A percentile compares a stretch with the other conserved stretches of the same genome.
Conservation (phyloP, 1,284 basidiomycete genomes). For the Marasmius tenuissimus region DNA sequence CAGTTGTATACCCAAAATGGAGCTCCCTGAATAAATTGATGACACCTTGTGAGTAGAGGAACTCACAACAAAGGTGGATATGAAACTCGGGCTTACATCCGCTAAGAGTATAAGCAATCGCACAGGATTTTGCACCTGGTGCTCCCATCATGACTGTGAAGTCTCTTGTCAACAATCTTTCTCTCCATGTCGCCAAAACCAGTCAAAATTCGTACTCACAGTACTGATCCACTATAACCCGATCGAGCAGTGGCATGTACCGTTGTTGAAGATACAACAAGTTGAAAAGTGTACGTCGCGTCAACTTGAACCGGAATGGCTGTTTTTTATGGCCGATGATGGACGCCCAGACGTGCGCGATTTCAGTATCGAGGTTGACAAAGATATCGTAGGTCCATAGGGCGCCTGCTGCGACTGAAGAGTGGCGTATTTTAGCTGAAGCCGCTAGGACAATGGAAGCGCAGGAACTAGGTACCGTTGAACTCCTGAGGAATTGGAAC, state of each 20-base stretch:
- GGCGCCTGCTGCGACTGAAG: not conserved
- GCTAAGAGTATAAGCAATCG: not conserved
- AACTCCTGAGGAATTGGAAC: not conserved
- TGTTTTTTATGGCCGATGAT: not conserved
- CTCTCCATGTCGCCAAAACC: not conserved
- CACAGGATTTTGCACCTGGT: not conserved
- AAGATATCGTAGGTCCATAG: not conserved
- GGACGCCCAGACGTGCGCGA: not conserved
- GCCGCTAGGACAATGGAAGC: not conserved
- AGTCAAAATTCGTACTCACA: not conserved
- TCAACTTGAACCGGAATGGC: not conserved
- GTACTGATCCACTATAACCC: not conserved
- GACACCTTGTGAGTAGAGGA: not conserved
- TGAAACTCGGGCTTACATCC: not conserved
- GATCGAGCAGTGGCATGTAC: not conserved
- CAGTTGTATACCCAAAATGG: not conserved
- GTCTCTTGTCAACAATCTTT: not conserved
- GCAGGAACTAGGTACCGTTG: not conserved
- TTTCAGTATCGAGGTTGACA: not conserved
- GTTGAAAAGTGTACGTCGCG: not conserved
- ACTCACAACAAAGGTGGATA: not conserved
- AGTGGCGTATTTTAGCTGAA: not conserved
- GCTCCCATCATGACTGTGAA: not conserved
- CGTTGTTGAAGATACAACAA: not conserved
- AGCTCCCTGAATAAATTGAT: not conserved